Evolutionary conservation across 768 basidiomycete genomes (phyloP), one percentile per base, ranked within the genome.

Genomic region (Agaricus subrufescens): DNA sequence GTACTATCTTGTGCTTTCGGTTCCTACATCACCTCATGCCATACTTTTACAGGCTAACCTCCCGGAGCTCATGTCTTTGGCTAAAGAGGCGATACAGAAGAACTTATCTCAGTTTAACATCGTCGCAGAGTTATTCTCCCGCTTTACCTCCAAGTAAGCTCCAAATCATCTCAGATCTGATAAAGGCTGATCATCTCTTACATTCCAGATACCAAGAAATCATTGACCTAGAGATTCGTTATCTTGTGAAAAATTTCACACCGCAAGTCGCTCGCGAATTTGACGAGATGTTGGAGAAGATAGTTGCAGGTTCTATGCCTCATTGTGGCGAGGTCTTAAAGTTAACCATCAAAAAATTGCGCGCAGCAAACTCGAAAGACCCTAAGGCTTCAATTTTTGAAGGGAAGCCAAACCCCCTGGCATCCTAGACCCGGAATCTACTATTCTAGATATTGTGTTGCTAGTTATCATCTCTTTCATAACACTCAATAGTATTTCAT

Each of bases 61-160:
- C 3, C 43, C 50, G 3, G 7, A 23, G n/a, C 31, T 60, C 26
- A 52, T 45, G 34, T 26, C 45, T 25, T 38, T 59, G 9, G 50
- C 58, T 7, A 37, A 52, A n/a, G 52, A 62, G 31, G 61, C 44
- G 14, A 46, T 62, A 10, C 11, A 19, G 14, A 31, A 54, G 2
- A 43, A 29, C 38, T 27, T 62, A 6, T 53, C 27, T 19, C 34
- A 54, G 6, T n/a, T 15, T 19, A 62, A 57, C 44, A 53, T 58
- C 3, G 26, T 62, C n/a, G 25, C 44, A 1, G 61, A 62, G 46
- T 46, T 56, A 15, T 59, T 62, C 46, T 53, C 50, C n/a, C 23
- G 29, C 4, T 60, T 59, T 39, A 51, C 58, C 3, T 48, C 40
- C n/a, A 42, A 46, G 58, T 59, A 14, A 52, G 58, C 52, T 9